A percentile compares a stretch with the other conserved stretches of the same genome.
These are phyloP conservation scores for Blumeriella jaapii DNA, from an alignment of 2,329 filamentous ascomycete genomes.

Conservation along the genomic window DNA sequence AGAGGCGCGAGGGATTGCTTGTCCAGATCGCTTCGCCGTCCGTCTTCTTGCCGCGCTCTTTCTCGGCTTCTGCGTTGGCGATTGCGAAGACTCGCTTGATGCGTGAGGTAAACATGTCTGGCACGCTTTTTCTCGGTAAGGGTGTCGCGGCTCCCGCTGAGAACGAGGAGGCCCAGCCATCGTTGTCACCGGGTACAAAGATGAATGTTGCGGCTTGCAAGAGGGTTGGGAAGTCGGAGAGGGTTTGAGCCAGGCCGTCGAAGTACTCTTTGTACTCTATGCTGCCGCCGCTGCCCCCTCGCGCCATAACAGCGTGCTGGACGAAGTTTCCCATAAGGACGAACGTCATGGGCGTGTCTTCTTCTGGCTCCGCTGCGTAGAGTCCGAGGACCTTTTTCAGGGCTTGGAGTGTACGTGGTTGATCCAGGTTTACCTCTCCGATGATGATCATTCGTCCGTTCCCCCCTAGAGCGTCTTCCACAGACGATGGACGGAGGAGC, in stretches of 20 bases:
- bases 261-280: slow-evolving; percentile 98
- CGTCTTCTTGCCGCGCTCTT: slow-evolving; percentile 35
- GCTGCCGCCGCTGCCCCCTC: slow-evolving; percentile 63
- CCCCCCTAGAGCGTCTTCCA: slow-evolving; percentile 23
- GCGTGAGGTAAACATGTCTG: slow-evolving; percentile 81
- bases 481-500: slow-evolving; percentile 36
- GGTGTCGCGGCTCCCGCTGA: slow-evolving; percentile 60
- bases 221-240: slow-evolving; percentile 74
- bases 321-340: slow-evolving; percentile 80
- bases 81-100: slow-evolving; percentile 69
- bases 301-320: slow-evolving; percentile 50
- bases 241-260: slow-evolving; percentile 69
- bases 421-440: slow-evolving; percentile 78
- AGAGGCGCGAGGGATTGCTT: slow-evolving; percentile 72
- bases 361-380: slow-evolving; percentile 56
- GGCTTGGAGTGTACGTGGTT: slow-evolving; percentile 69
- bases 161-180: slow-evolving; percentile 90
- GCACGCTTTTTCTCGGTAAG: slow-evolving; percentile 60
- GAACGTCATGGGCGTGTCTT: slow-evolving; percentile 63
- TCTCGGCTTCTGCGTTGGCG: slow-evolving; percentile 60
- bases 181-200: slow-evolving; percentile 92
- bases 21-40: slow-evolving; percentile 76
- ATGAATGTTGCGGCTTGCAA: slow-evolving; percentile 73
- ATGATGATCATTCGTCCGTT: slow-evolving; percentile 59
- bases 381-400: slow-evolving; percentile 65